A percentile compares a stretch with the other conserved stretches of the same genome.
Evolutionary conservation across 768 basidiomycete species (phyloP).

Genomic region (Podaxis sp.): DNA sequence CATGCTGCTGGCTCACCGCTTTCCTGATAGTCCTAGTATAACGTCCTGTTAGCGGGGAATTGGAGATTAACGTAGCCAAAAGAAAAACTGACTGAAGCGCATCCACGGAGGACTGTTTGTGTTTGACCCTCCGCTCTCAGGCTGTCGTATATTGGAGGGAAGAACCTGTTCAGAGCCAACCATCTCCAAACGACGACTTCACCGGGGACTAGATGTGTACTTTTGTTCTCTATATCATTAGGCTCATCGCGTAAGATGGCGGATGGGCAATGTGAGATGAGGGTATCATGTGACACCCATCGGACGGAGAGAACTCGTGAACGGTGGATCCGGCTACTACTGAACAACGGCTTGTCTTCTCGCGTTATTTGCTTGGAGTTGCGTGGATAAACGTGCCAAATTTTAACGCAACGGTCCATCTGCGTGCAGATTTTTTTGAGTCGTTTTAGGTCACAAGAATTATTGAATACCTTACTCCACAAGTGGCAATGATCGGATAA

Average conservation of each 20-base stretch:
- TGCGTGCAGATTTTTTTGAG: slow-evolving; percentile 25
- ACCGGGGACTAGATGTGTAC: slow-evolving; percentile 42
- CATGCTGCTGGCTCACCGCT: slow-evolving; percentile 49
- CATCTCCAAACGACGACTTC: slow-evolving; percentile 65
- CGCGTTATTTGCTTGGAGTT: slow-evolving; percentile 40
- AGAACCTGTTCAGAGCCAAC: slow-evolving; percentile 65
- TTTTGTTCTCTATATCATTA: slow-evolving; percentile 23
- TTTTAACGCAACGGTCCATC: slow-evolving; percentile 76
- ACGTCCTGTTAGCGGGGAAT: background rate
- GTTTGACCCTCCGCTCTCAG: slow-evolving; percentile 14
- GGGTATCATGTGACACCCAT: slow-evolving; percentile 61
- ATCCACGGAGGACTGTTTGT: slow-evolving; percentile 49
- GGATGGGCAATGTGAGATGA: slow-evolving; percentile 55
- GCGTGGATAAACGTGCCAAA: slow-evolving; percentile 58
- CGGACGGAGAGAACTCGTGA: slow-evolving; percentile 61
- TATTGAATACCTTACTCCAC: slow-evolving; percentile 54
- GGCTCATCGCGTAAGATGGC: slow-evolving; percentile 40
- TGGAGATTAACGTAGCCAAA: background rate
- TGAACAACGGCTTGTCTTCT: slow-evolving; percentile 79
- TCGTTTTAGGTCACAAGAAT: background rate
- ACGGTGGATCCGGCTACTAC: slow-evolving; percentile 63
- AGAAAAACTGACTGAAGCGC: slow-evolving; percentile 51
- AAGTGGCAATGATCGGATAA: slow-evolving; percentile 70
- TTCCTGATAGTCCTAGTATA: slow-evolving; percentile 67
- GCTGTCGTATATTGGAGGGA: slow-evolving; percentile 43